A percentile compares a stretch with the other conserved stretches of the same genome.
phyloP scores from a whole-genome alignment of 805 yeast species.

The Hanseniaspora nectarophila region DNA sequence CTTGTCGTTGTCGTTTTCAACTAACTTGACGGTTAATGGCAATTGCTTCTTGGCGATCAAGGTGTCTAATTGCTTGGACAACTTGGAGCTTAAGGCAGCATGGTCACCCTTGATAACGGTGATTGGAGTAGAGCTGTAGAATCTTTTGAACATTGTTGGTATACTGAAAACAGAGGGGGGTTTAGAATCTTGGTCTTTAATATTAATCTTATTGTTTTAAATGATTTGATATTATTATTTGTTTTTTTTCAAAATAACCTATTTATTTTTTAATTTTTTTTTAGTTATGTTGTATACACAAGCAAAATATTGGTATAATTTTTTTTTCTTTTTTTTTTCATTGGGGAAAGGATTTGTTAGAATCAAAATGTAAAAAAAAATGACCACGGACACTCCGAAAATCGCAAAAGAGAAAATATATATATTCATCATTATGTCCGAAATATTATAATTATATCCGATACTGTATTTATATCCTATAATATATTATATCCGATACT shows the following conservation, averaged over 20 bases:
- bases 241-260: no score
- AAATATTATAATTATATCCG: background rate
- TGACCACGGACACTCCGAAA: conserved; percentile 1
- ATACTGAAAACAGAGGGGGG: no score
- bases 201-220: no score
- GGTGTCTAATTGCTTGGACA: conserved; percentile 12
- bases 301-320: background rate
- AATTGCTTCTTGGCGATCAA: conserved; percentile 10
- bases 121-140: conserved; percentile 89
- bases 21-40: conserved; percentile 66
- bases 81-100: conserved; percentile 31
- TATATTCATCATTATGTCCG: conserved; percentile 18
- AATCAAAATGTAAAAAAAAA: no score
- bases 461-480: background rate
- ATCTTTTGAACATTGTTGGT: conserved; percentile 68
- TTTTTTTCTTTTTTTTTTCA: background rate
- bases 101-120: conserved; percentile 98
- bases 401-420: conserved; percentile 18
- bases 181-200: background rate
- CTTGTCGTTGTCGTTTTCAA: conserved; percentile 63
- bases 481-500: no score
- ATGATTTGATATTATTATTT: no score
- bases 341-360: background rate
- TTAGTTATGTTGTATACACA: no score
- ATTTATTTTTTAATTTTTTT: no score